Evolutionary conservation across 768 basidiomycete genomes (phyloP).

Genomic region (Leccinellum rugosiceps): DNA sequence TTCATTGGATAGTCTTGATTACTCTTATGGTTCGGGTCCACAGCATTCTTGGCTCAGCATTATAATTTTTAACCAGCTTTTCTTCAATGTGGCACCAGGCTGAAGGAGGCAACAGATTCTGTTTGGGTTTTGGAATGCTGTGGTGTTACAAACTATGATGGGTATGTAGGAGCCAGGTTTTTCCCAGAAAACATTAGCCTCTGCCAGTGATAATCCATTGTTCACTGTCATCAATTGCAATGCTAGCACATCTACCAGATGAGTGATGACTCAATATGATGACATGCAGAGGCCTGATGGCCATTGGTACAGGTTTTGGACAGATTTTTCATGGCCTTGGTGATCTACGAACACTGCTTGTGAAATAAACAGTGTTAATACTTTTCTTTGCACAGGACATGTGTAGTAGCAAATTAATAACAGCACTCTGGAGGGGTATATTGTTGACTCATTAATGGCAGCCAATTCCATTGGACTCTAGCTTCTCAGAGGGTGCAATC

Average conservation of each 20-base stretch:
- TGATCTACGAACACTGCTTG: slow-evolving; percentile 16
- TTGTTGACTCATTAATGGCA: neutral
- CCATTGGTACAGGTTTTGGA: slow-evolving; percentile 56
- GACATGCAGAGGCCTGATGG: slow-evolving; percentile 39
- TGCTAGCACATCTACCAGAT: slow-evolving; percentile 54
- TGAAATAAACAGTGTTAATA: neutral
- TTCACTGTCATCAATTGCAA: slow-evolving; percentile 40
- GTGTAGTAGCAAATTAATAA: slow-evolving; percentile 35
- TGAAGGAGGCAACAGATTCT: slow-evolving; percentile 44
- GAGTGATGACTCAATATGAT: slow-evolving; percentile 17
- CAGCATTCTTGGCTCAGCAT: slow-evolving; percentile 49
- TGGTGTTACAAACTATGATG: slow-evolving; percentile 58
- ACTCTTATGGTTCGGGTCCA: slow-evolving; percentile 38
- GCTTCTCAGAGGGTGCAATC: no score
- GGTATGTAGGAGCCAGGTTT: slow-evolving; percentile 35
- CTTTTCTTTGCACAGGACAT: slow-evolving; percentile 38
- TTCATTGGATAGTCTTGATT: slow-evolving; percentile 43
- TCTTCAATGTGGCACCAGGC: neutral
- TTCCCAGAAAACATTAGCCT: neutral
- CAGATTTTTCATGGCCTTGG: slow-evolving; percentile 60
- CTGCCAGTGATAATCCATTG: neutral
- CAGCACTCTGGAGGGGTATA: neutral
- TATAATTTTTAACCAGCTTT: slow-evolving; percentile 26
- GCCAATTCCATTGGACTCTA: neutral
- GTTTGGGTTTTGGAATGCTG: slow-evolving; percentile 61